A percentile compares a stretch with the other conserved stretches of the same genome.
phyloP scores from a whole-genome alignment of 768 basidiomycete species.

The Trametes villosa region DNA sequence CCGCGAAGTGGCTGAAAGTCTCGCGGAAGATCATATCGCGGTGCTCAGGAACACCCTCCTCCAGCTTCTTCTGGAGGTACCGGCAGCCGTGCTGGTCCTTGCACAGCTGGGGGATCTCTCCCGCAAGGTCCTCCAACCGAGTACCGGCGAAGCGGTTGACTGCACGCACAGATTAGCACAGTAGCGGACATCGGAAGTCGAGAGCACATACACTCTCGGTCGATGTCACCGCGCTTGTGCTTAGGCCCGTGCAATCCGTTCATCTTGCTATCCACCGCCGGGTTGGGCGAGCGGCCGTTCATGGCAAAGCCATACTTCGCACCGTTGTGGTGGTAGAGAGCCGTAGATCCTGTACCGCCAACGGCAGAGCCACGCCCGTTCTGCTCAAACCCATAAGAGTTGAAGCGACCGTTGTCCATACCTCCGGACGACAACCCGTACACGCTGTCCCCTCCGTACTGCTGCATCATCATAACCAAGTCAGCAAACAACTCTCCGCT shows the following conservation, averaged over 20 bases:
- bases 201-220: conserved; percentile 70
- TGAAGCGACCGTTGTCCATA: conserved; percentile 57
- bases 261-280: conserved; percentile 76
- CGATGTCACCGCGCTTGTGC: conserved; percentile 92
- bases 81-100: conserved; percentile 99
- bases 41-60: conserved; percentile 94
- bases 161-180: conserved; percentile 33
- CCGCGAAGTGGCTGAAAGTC: conserved; percentile 96
- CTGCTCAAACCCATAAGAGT: conserved; percentile 60
- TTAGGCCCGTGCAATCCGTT: conserved; percentile 91
- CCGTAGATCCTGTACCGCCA: conserved; percentile 66
- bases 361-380: conserved; percentile 41
- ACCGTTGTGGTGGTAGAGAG: conserved; percentile 76
- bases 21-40: conserved; percentile 99
- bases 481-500: neutral
- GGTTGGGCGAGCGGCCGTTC: conserved; percentile 54
- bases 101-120: conserved; percentile 92
- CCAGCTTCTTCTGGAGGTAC: conserved; percentile 98
- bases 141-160: conserved; percentile 98
- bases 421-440: conserved; percentile 50
- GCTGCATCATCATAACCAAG: conserved; percentile 31
- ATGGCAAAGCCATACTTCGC: conserved; percentile 76
- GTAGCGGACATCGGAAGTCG: conserved; percentile 17
- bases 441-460: conserved; percentile 62
- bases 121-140: conserved; percentile 91